These are phyloP conservation scores for Phytophthora brassicae DNA, from an alignment of 352 stramenopile genomes.

Conservation along the genomic window DNA sequence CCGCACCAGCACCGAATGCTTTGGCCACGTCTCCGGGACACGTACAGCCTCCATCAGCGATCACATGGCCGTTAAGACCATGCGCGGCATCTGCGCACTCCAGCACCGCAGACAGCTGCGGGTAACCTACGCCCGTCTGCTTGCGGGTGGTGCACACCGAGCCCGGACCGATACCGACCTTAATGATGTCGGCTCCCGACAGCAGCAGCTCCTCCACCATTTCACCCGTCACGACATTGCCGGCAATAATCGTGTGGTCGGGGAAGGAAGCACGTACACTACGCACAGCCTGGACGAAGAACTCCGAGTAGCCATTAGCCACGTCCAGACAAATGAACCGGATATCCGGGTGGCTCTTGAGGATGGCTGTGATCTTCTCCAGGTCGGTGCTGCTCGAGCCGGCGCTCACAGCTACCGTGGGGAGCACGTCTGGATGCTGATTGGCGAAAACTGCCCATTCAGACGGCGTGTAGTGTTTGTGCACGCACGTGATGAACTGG, in stretches of 20 bases:
- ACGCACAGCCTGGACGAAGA: slow-evolving; percentile 83
- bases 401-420: slow-evolving; percentile 76
- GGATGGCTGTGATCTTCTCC: slow-evolving; percentile 63
- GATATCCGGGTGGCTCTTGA: slow-evolving; percentile 63
- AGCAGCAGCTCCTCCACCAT: slow-evolving; percentile 93
- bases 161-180: slow-evolving; percentile 92
- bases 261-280: slow-evolving; percentile 58
- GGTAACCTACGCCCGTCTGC: slow-evolving; percentile 92
- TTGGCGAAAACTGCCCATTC: slow-evolving; percentile 65
- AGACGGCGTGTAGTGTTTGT: slow-evolving; percentile 89
- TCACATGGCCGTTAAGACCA: slow-evolving; percentile 87
- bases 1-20: slow-evolving; percentile 88
- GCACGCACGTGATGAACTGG: slow-evolving; percentile 87
- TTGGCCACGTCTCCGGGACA: slow-evolving; percentile 91
- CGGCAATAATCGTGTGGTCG: slow-evolving; percentile 88
- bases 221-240: slow-evolving; percentile 92
- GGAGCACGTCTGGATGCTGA: slow-evolving; percentile 54
- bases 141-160: slow-evolving; percentile 92
- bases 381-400: slow-evolving; percentile 77
- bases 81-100: slow-evolving; percentile 91
- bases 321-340: slow-evolving; percentile 91
- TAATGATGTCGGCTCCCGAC: slow-evolving; percentile 92
- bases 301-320: slow-evolving; percentile 88
- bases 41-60: slow-evolving; percentile 89
- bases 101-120: slow-evolving; percentile 90